These are phyloP conservation scores for Globisporangium middletonii DNA, from an alignment of 352 stramenopile genomes.

Conservation along the genomic window DNA sequence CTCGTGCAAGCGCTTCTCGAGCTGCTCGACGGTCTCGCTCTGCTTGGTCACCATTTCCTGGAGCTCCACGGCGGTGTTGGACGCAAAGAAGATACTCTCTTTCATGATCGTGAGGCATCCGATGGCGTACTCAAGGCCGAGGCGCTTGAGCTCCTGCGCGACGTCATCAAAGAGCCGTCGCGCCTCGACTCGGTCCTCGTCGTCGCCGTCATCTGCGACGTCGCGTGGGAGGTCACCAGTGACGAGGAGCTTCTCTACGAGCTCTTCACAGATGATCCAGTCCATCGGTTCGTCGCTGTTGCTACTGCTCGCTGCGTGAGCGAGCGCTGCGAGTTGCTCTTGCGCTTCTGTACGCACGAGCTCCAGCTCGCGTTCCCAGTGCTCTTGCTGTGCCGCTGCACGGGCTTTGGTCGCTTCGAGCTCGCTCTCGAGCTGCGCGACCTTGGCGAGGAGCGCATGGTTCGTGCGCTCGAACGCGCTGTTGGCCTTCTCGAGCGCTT, in stretches of 20 bases:
- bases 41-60: conserved; percentile 58
- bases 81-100: conserved; percentile 67
- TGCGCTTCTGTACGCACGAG: conserved; percentile 25
- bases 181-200: conserved; percentile 13
- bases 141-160: conserved; percentile 28
- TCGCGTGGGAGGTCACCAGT: conserved; percentile 37
- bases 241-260: conserved; percentile 47
- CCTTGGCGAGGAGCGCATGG: conserved; percentile 29
- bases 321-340: conserved; percentile 18
- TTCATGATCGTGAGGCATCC: conserved; percentile 54
- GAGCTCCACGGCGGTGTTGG: conserved; percentile 47
- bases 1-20: conserved; percentile 54
- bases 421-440: conserved; percentile 43
- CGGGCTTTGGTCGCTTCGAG: conserved; percentile 26
- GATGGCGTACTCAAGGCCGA: conserved; percentile 43
- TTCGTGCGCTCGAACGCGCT: conserved; percentile 35
- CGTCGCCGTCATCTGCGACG: conserved; percentile 1
- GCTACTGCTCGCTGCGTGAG: conserved; percentile 3
- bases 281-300: conserved; percentile 18
- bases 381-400: conserved; percentile 25
- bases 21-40: conserved; percentile 34
- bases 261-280: conserved; percentile 50
- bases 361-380: conserved; percentile 25
- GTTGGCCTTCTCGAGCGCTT: conserved; percentile 49
- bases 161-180: conserved; percentile 28